These are phyloP conservation scores for Penicillium sp. DNA, from an alignment of 2,329 filamentous ascomycete genomes.

Conservation along the genomic window DNA sequence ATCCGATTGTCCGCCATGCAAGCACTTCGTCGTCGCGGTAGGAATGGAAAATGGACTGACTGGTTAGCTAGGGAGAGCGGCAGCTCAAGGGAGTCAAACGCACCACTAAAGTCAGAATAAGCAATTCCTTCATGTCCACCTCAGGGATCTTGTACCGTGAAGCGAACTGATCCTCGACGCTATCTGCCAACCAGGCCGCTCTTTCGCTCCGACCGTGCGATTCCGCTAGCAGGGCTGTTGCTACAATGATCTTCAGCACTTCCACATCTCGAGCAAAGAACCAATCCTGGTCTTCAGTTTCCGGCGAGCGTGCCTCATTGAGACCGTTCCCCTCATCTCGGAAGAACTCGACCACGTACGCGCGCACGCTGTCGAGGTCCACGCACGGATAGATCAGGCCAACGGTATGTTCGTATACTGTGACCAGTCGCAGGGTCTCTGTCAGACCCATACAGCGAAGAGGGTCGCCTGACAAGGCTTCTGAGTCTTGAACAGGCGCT, in stretches of 20 bases:
- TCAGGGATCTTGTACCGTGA: constrained; percentile 29
- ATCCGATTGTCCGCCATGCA: constrained; percentile 42
- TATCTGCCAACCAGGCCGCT: constrained; percentile 27
- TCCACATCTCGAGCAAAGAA: constrained; percentile 47
- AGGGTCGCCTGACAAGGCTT: no score
- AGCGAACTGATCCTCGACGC: constrained; percentile 31
- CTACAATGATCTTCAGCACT: constrained; percentile 70
- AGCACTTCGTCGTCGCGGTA: constrained; percentile 45
- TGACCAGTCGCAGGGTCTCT: constrained; percentile 67
- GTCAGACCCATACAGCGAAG: constrained; percentile 59
- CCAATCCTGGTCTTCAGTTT: no score
- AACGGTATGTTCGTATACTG: constrained; percentile 75
- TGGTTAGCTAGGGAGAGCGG: not conserved
- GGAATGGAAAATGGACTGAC: constrained; percentile 31
- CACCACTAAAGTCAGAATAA: constrained; percentile 27
- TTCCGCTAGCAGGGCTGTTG: constrained; percentile 64
- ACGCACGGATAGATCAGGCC: constrained; percentile 83
- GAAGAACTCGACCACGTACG: constrained; percentile 27
- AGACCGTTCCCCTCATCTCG: no score
- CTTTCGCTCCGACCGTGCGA: constrained; percentile 64
- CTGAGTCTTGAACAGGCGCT: no score
- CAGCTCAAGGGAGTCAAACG: no score
- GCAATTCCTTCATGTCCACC: constrained; percentile 33
- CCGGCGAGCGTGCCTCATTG: no score
- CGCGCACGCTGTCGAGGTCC: constrained; percentile 60